phyloP scores from a whole-genome alignment of 2,329 filamentous ascomycete genomes.

The Diaporthe ilicicola region DNA sequence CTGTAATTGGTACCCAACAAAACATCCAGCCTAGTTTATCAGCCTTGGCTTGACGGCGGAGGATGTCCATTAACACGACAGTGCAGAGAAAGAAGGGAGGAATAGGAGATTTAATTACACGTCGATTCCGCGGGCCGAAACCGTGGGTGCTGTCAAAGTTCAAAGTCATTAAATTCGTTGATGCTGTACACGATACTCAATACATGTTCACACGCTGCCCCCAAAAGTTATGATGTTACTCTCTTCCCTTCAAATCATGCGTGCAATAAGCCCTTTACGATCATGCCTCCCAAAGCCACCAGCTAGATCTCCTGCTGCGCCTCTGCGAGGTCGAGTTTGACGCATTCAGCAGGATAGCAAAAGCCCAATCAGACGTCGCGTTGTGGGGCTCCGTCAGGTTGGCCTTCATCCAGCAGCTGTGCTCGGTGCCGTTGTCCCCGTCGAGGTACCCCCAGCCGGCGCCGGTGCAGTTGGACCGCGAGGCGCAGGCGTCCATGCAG shows the following conservation, averaged over 20 bases:
- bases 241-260: background rate
- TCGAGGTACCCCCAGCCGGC: constrained; percentile 55
- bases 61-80: no score
- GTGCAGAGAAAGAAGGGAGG: no score
- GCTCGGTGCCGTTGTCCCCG: constrained; percentile 49
- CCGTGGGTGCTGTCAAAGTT: no score
- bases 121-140: no score
- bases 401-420: constrained; percentile 55
- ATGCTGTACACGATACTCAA: no score
- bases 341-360: constrained; percentile 60
- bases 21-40: no score
- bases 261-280: background rate
- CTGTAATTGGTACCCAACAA: no score
- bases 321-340: background rate
- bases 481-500: constrained; percentile 55
- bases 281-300: background rate
- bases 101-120: no score
- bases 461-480: constrained; percentile 49
- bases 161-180: no score
- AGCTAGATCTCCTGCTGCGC: background rate
- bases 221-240: background rate
- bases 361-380: constrained; percentile 50
- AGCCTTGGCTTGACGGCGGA: no score
- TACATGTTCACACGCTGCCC: no score
- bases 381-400: constrained; percentile 44